These are phyloP conservation scores for Crithidia fasciculata DNA, from an alignment of 208 protist genomes.

Conservation along the genomic window DNA sequence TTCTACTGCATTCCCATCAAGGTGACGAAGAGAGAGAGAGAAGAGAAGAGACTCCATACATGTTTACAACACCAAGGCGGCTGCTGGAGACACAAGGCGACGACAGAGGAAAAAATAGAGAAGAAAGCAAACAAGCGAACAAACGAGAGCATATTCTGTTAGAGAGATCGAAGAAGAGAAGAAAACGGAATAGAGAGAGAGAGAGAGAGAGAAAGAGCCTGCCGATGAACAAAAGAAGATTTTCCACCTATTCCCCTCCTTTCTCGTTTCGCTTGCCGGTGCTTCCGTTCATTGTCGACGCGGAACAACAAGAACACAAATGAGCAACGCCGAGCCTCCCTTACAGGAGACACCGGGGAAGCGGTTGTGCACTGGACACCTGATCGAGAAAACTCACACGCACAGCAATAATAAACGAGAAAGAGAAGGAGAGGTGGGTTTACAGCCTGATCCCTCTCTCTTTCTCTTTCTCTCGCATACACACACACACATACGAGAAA, in stretches of 20 bases:
- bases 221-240: neutral
- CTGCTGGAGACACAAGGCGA: neutral
- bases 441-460: too few species aligned
- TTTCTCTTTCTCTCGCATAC: too few species aligned
- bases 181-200: neutral
- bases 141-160: neutral
- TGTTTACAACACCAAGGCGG: neutral
- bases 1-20: too few species aligned
- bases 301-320: too few species aligned
- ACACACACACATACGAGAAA: neutral
- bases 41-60: neutral
- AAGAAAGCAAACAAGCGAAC: constrained; percentile 8
- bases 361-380: too few species aligned
- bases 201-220: neutral
- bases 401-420: too few species aligned
- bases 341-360: too few species aligned
- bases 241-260: neutral
- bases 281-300: too few species aligned
- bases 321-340: too few species aligned
- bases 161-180: neutral
- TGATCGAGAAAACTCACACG: too few species aligned
- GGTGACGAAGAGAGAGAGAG: too few species aligned
- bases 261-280: neutral
- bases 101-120: neutral
- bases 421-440: too few species aligned